phyloP scores from a whole-genome alignment of 2,329 filamentous ascomycete genomes.

The Parafenestella ontariensis region DNA sequence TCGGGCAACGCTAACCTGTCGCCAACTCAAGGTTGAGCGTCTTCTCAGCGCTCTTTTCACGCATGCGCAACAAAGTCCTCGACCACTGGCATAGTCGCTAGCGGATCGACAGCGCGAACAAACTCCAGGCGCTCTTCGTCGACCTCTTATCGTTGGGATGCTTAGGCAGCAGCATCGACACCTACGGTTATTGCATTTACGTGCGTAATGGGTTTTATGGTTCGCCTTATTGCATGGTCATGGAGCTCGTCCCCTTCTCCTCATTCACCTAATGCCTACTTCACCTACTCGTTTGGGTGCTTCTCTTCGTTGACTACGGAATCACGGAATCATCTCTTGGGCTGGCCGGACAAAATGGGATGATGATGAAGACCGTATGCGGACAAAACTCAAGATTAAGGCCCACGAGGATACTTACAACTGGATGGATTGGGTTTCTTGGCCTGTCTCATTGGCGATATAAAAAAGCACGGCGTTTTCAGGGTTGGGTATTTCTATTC shows the following conservation, averaged over 20 bases:
- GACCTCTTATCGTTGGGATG: neutral
- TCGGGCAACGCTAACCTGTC: constrained; percentile 22
- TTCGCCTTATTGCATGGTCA: constrained; percentile 26
- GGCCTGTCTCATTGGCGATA: constrained; percentile 16
- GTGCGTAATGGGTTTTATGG: constrained; percentile 34
- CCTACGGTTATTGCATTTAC: constrained; percentile 45
- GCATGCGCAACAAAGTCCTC: constrained; percentile 57
- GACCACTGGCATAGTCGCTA: constrained; percentile 37
- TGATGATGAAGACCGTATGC: constrained; percentile 24
- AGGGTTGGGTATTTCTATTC: constrained; percentile 19
- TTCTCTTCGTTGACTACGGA: constrained; percentile 19
- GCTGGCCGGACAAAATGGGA: constrained; percentile 37
- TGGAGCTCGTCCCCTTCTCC: constrained; percentile 19
- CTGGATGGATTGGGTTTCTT: constrained; percentile 7
- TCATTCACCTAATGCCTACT: constrained; percentile 21
- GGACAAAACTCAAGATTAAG: constrained; percentile 2
- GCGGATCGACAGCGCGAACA: neutral
- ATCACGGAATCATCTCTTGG: constrained; percentile 24
- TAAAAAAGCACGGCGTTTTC: constrained; percentile 27
- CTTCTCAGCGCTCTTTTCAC: constrained; percentile 56
- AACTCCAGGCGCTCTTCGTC: constrained; percentile 6
- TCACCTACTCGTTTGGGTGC: constrained; percentile 18
- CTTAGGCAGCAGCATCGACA: constrained; percentile 12
- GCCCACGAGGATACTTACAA: neutral
- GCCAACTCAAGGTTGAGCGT: constrained; percentile 50